A percentile compares a stretch with the other conserved stretches of the same genome.
These are phyloP conservation scores for Trametes cingulata DNA, from an alignment of 768 basidiomycete genomes.

Conservation along the genomic window DNA sequence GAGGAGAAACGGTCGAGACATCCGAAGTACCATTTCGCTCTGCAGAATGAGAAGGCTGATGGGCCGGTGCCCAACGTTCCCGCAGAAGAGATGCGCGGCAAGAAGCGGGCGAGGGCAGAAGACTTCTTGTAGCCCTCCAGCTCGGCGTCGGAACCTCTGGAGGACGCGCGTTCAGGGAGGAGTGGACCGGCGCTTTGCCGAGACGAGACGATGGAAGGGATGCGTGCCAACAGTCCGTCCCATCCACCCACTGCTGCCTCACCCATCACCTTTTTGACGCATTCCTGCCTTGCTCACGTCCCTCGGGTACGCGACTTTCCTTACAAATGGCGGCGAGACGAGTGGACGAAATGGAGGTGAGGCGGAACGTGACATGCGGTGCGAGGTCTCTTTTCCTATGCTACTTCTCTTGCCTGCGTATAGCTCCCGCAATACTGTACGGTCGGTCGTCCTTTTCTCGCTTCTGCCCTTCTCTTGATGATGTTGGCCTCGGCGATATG, in stretches of 20 bases:
- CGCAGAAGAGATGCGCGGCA: slow-evolving; percentile 66
- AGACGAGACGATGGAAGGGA: slow-evolving; percentile 6
- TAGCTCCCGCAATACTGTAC: slow-evolving; percentile 25
- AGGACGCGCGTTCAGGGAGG: slow-evolving; percentile 5
- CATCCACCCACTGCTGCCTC: slow-evolving; percentile 24
- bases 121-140: slow-evolving; percentile 63
- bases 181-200: slow-evolving; percentile 1
- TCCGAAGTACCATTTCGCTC: slow-evolving; percentile 55
- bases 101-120: slow-evolving; percentile 84
- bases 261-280: slow-evolving; percentile 24
- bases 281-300: slow-evolving; percentile 19
- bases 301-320: not conserved
- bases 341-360: not conserved
- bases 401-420: slow-evolving; percentile 7
- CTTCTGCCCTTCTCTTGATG: not conserved
- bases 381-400: slow-evolving; percentile 23
- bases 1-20: slow-evolving; percentile 76
- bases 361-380: slow-evolving; percentile 21
- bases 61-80: slow-evolving; percentile 35
- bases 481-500: slow-evolving; percentile 1
- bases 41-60: slow-evolving; percentile 40
- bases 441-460: slow-evolving; percentile 31
- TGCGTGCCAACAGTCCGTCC: slow-evolving; percentile 35
- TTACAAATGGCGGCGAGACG: not conserved
- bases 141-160: not conserved